Percentiles rank a stretch among this genome's conserved stretches.
These are phyloP conservation scores for Clathrospora elynae DNA, from an alignment of 2,329 filamentous ascomycete species.

Conservation along the genomic window DNA sequence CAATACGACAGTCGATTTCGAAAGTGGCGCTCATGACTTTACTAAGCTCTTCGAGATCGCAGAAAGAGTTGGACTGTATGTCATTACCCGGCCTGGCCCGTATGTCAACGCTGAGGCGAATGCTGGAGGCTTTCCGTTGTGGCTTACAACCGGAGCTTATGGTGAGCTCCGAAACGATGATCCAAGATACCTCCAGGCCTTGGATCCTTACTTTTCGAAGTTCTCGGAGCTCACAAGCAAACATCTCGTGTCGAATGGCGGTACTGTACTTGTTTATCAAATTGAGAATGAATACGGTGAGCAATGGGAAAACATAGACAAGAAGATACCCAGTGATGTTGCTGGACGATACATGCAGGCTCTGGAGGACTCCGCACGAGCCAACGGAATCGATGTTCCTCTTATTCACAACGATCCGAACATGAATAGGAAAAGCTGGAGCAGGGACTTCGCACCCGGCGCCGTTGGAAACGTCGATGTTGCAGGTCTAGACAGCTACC, in stretches of 20 bases:
- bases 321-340: constrained; percentile 56
- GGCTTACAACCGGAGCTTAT: constrained; percentile 66
- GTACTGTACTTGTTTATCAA: constrained; percentile 62
- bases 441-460: constrained; percentile 61
- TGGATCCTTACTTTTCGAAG: constrained; percentile 60
- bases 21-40: constrained; percentile 60
- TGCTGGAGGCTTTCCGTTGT: constrained; percentile 66
- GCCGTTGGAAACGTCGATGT: constrained; percentile 62
- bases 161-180: constrained; percentile 61
- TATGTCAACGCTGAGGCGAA: constrained; percentile 69
- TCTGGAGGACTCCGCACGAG: constrained; percentile 59
- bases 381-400: constrained; percentile 63
- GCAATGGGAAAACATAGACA: constrained; percentile 45
- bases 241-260: constrained; percentile 63
- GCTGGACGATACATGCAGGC: constrained; percentile 63
- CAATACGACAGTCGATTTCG: constrained; percentile 56
- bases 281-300: constrained; percentile 62
- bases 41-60: constrained; percentile 59
- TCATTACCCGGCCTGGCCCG: constrained; percentile 63
- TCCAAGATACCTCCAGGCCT: constrained; percentile 58
- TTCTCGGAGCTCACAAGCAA: constrained; percentile 58
- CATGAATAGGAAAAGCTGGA: constrained; percentile 64
- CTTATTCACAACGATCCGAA: constrained; percentile 65
- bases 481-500: constrained; percentile 59
- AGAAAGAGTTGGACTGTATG: constrained; percentile 60